Evolutionary conservation across 2,329 filamentous ascomycete genomes (phyloP), one percentile per base, ranked within the genome.

Genomic region (Colletotrichum sp.): DNA sequence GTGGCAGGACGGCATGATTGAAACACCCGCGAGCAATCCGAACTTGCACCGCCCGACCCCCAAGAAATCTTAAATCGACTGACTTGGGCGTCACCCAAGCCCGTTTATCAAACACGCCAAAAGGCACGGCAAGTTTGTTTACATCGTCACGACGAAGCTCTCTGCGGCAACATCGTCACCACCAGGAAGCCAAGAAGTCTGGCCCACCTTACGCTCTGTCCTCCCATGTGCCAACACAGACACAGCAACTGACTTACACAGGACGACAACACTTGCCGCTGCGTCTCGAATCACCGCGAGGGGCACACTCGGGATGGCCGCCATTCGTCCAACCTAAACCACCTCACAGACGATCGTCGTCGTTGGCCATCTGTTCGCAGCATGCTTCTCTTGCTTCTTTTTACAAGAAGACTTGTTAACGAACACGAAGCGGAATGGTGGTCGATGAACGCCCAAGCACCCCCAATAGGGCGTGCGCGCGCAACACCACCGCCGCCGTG

Each of bases 31-130:
- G 52, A 39, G 25, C 68, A 34, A 64, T 72, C 68, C 63, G 72
- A 72, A 64, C 55, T 67, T 61, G n/a, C n/a, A n/a, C 19, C 28
- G 59, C 27, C n/a, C 59, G 19, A 36, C 32, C 25, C 8, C n/a
- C 30, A 57, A 30, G 30, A 74, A 75, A 72, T 63, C 68, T 66
- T 63, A 67, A 67, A 72, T 67, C 34, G 30, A 55, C 72, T 63
- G 72, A 75, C 61, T 68, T 67, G 60, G 25, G 9, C 72, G 25
- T 55, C 61, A 32, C 61, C 72, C 68, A 63, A 61, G 68, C 25
- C 60, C 60, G 48, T 9, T 65, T 9, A 48, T 75, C 64, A 68
- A 64, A 68, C 72, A 61, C 28, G 60, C 68, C 72, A 65, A 70
- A 25, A 34, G 59, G 36, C 65, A 22, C 25, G 66, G 66, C 68